Conservation (phyloP, 2,329 filamentous ascomycete genomes). For the Achaetomium macrosporum region DNA sequence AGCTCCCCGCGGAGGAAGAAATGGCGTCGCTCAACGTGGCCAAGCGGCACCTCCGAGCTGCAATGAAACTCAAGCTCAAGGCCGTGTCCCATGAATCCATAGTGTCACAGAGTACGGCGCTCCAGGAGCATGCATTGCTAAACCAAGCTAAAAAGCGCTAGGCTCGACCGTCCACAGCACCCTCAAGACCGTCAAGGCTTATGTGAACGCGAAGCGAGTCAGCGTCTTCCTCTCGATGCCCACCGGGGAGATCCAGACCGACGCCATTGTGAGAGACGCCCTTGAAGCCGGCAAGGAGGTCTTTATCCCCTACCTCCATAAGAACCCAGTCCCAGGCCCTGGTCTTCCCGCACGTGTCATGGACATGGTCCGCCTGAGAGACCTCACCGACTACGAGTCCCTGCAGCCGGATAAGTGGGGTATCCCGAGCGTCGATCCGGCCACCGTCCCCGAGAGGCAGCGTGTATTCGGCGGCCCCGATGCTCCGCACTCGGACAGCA, state of each 20-base stretch:
- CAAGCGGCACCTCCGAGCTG: conserved; percentile 69
- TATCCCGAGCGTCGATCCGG: conserved; percentile 74
- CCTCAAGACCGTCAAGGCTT: conserved; percentile 65
- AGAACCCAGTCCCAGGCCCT: conserved; percentile 40
- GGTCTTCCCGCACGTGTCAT: conserved; percentile 64
- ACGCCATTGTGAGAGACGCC: conserved; percentile 74
- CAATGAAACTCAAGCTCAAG: conserved; percentile 63
- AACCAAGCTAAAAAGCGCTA: conserved; percentile 33
- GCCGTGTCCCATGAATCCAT: conserved; percentile 57
- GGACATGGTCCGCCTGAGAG: conserved; percentile 85
- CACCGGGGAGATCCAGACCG: conserved; percentile 76
- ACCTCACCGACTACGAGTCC: conserved; percentile 69
- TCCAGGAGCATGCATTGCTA: neutral
- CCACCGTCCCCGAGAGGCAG: conserved; percentile 58
- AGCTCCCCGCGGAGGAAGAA: conserved; percentile 17
- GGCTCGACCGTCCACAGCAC: conserved; percentile 59
- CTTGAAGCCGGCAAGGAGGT: conserved; percentile 73
- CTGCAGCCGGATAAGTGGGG: conserved; percentile 81
- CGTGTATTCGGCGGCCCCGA: conserved; percentile 66
- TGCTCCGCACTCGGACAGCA: conserved; percentile 35
- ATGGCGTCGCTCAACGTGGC: conserved; percentile 58
- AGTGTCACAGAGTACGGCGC: conserved; percentile 60
- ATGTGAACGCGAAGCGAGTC: conserved; percentile 66
- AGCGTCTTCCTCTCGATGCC: conserved; percentile 95
- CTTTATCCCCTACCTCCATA: conserved; percentile 86